Evolutionary conservation across 2,329 filamentous ascomycete genomes (phyloP).

Genomic region (Parastagonospora avenae): DNA sequence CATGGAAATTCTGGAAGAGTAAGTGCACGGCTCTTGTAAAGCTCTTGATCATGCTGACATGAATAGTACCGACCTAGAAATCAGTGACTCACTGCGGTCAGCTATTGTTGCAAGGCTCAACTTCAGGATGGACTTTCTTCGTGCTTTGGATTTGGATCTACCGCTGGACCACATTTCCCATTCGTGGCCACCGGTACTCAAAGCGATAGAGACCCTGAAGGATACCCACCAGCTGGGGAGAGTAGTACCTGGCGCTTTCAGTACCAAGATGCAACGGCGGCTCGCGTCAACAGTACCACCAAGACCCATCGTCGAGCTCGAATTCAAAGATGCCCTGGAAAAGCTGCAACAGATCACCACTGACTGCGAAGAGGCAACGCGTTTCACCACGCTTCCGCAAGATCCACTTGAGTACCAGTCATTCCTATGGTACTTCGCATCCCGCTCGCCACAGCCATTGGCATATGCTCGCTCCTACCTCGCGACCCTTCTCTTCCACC

Average conservation of each 20-base stretch:
- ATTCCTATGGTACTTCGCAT: constrained; percentile 75
- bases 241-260: constrained; percentile 79
- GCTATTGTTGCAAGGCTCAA: constrained; percentile 70
- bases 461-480: constrained; percentile 83
- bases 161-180: constrained; percentile 32
- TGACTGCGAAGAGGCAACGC: constrained; percentile 67
- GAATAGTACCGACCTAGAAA: constrained; percentile 26
- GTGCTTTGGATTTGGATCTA: constrained; percentile 51
- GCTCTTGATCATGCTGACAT: constrained; percentile 12
- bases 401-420: constrained; percentile 55
- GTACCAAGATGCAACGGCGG: constrained; percentile 85
- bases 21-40: constrained; percentile 7
- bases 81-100: constrained; percentile 46
- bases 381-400: constrained; percentile 32
- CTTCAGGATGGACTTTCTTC: constrained; percentile 69
- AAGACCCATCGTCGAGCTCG: constrained; percentile 80
- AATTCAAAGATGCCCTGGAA: constrained; percentile 71
- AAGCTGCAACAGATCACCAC: constrained; percentile 73
- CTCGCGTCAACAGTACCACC: constrained; percentile 94
- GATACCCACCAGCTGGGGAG: constrained; percentile 67
- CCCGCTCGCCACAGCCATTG: constrained; percentile 79
- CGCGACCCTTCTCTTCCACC: constrained; percentile 75
- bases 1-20: constrained; percentile 39
- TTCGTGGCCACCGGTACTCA: constrained; percentile 47
- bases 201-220: constrained; percentile 60